Percentiles rank a stretch among this genome's conserved stretches.
phyloP scores from a whole-genome alignment of 306 rosid species.

The Calophaca sinica region DNA sequence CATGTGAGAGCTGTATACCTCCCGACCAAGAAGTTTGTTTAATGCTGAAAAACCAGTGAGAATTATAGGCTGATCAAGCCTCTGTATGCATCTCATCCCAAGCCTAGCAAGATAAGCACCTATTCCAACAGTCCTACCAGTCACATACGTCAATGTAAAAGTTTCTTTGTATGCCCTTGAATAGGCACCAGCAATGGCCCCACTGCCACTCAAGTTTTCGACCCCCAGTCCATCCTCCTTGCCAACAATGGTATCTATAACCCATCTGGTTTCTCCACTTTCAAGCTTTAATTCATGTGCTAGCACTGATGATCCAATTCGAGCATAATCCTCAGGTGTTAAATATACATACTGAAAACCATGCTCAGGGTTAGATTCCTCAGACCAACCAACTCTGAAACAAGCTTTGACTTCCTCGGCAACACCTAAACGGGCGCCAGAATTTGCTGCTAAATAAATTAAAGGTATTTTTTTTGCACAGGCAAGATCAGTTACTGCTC shows the following conservation, averaged over 20 bases:
- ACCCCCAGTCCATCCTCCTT: slow-evolving; percentile 97
- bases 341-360: slow-evolving; percentile 94
- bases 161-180: slow-evolving; percentile 95
- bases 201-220: slow-evolving; percentile 96
- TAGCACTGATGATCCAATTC: slow-evolving; percentile 81
- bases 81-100: slow-evolving; percentile 98
- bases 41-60: slow-evolving; percentile 96
- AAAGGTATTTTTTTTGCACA: slow-evolving; percentile 82
- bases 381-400: slow-evolving; percentile 98
- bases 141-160: slow-evolving; percentile 91
- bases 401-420: slow-evolving; percentile 96
- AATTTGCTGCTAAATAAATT: slow-evolving; percentile 95
- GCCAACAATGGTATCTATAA: slow-evolving; percentile 94
- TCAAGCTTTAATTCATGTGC: slow-evolving; percentile 78
- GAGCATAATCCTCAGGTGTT: slow-evolving; percentile 86
- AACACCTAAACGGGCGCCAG: slow-evolving; percentile 97
- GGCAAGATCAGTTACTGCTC: slow-evolving; percentile 92
- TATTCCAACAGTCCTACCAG: slow-evolving; percentile 97
- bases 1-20: slow-evolving; percentile 99
- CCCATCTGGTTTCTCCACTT: slow-evolving; percentile 92
- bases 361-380: slow-evolving; percentile 87
- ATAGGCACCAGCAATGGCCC: slow-evolving; percentile 95
- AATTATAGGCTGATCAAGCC: slow-evolving; percentile 98
- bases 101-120: slow-evolving; percentile 99
- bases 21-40: slow-evolving; percentile 98